phyloP scores from a whole-genome alignment of 495 filamentous ascomycete species.

The Cairneyella variabilis region DNA sequence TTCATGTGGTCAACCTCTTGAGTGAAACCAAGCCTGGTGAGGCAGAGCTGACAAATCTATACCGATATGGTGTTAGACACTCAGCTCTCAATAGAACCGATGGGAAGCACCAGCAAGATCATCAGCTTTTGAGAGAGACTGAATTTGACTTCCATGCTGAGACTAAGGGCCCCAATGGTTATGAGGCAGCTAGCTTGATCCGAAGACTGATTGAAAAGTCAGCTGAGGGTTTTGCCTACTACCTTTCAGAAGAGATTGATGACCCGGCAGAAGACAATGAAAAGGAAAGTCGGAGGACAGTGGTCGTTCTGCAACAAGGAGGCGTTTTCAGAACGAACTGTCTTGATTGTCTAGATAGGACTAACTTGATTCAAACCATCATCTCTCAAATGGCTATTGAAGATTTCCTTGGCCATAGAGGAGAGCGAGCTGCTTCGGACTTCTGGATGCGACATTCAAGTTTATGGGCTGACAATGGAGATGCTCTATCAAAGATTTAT shows the following conservation, averaged over 20 bases:
- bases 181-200: constrained; percentile 81
- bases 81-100: constrained; percentile 58
- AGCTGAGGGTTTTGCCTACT: constrained; percentile 85
- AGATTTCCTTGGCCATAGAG: constrained; percentile 36
- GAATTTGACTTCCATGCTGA: constrained; percentile 96
- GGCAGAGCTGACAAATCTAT: constrained; percentile 71
- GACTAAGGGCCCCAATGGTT: constrained; percentile 80
- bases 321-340: constrained; percentile 96
- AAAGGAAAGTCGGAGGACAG: constrained; percentile 43
- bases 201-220: constrained; percentile 67
- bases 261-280: constrained; percentile 35
- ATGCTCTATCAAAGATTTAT: constrained; percentile 91
- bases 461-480: constrained; percentile 98
- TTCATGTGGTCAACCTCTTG: constrained; percentile 88
- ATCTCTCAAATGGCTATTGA: constrained; percentile 90
- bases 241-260: constrained; percentile 69
- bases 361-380: constrained; percentile 93
- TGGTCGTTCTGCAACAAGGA: constrained; percentile 82
- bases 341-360: constrained; percentile 91
- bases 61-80: constrained; percentile 67
- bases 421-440: constrained; percentile 62
- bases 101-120: constrained; percentile 47
- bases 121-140: constrained; percentile 69
- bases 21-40: constrained; percentile 84
- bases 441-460: constrained; percentile 88